These are phyloP conservation scores for Fraxinus greggii DNA, from an alignment of 305 asterid species.

Conservation along the genomic window DNA sequence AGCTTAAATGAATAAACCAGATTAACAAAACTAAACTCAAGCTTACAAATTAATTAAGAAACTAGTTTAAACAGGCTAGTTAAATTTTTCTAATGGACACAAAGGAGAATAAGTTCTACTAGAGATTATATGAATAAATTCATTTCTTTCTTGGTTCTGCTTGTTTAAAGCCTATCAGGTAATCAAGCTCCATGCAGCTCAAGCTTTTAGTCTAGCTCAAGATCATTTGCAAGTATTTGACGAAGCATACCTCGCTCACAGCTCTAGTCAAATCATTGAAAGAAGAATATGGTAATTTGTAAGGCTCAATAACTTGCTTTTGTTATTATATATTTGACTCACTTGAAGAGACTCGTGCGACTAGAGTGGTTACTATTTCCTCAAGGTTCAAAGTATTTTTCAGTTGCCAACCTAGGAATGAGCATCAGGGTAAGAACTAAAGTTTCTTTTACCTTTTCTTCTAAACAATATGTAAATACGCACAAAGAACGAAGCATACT, in stretches of 20 bases:
- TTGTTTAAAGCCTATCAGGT: constrained; percentile 1
- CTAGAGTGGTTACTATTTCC: not conserved
- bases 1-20: not conserved
- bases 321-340: not conserved
- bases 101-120: not conserved
- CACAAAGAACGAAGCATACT: not conserved
- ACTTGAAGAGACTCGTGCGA: not conserved
- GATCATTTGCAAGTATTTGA: not conserved
- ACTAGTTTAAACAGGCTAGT: not conserved
- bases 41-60: not conserved
- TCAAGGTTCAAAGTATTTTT: not conserved
- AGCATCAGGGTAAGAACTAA: constrained; percentile 2
- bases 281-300: not conserved
- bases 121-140: not conserved
- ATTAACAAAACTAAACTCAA: not conserved
- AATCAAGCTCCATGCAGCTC: not conserved
- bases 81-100: not conserved
- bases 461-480: not conserved
- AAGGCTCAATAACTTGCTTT: not conserved
- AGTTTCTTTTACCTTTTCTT: not conserved
- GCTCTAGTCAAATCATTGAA: not conserved
- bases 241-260: not conserved
- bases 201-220: not conserved
- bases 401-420: not conserved
- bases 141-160: not conserved